Conservation (phyloP, 495 filamentous ascomycete species). For the Aspergillus olivimuriae region DNA sequence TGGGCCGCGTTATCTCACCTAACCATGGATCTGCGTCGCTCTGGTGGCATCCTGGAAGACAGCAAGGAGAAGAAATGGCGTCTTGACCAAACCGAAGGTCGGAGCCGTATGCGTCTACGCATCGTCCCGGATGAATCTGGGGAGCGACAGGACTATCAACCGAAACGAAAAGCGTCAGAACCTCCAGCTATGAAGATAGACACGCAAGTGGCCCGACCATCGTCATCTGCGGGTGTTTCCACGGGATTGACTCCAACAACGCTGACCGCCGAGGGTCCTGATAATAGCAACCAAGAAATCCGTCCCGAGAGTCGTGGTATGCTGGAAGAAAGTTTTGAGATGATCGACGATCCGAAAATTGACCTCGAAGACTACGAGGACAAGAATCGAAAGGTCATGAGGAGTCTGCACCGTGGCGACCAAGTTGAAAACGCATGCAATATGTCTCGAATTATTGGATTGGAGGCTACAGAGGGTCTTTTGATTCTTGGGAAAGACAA, state of each 20-base stretch:
- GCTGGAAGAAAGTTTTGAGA: constrained; percentile 85
- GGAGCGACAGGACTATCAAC: constrained; percentile 71
- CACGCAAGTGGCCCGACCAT: constrained; percentile 25
- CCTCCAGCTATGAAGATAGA: constrained; percentile 35
- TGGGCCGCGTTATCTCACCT: constrained; percentile 66
- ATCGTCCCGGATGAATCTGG: constrained; percentile 68
- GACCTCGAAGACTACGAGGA: constrained; percentile 87
- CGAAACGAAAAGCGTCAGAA: constrained; percentile 64
- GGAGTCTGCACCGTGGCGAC: constrained; percentile 85
- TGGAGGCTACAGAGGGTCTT: constrained; percentile 88
- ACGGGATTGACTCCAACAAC: constrained; percentile 30
- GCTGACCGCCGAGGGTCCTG: constrained; percentile 21
- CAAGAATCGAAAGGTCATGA: constrained; percentile 95
- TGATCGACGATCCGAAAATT: constrained; percentile 82
- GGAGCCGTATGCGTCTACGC: constrained; percentile 88
- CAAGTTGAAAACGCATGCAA: constrained; percentile 93
- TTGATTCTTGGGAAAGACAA: constrained; percentile 88
- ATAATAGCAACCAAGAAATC: constrained; percentile 23
- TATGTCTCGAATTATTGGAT: constrained; percentile 83
- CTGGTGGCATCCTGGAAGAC: constrained; percentile 71
- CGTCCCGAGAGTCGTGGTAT: constrained; percentile 37
- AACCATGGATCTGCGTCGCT: constrained; percentile 63
- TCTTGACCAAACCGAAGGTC: constrained; percentile 89
- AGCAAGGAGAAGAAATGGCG: constrained; percentile 67
- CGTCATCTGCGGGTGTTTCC: constrained; percentile 26